phyloP scores from a whole-genome alignment of 2,329 filamentous ascomycete genomes.

The Fusarium sp. region DNA sequence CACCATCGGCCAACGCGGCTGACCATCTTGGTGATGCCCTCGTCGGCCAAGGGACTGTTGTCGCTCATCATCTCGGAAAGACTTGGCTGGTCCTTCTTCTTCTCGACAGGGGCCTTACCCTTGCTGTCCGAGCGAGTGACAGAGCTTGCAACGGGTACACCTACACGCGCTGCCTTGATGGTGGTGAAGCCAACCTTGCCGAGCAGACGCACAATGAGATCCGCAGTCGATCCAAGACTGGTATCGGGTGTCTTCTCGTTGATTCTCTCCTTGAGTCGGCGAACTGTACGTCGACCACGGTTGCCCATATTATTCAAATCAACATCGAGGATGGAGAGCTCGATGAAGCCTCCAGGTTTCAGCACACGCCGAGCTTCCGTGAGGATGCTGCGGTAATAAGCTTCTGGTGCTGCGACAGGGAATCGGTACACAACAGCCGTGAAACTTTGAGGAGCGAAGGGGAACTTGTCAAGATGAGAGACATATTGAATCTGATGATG shows the following conservation, averaged over 20 bases:
- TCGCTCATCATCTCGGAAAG: conserved; percentile 81
- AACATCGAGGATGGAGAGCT: conserved; percentile 81
- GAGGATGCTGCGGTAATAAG: conserved; percentile 77
- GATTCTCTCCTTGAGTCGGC: conserved; percentile 78
- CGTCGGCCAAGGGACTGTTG: conserved; percentile 77
- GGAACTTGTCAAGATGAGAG: conserved; percentile 74
- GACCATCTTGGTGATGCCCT: conserved; percentile 92
- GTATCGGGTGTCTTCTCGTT: conserved; percentile 70
- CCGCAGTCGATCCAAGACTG: conserved; percentile 71
- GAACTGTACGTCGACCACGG: conserved; percentile 75
- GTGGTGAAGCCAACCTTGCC: conserved; percentile 77
- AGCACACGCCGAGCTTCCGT: conserved; percentile 82
- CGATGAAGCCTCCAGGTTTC: conserved; percentile 82
- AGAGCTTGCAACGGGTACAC: conserved; percentile 76
- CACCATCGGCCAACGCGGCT: conserved; percentile 94
- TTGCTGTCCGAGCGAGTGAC: conserved; percentile 52
- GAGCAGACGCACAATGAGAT: conserved; percentile 74
- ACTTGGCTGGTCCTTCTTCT: conserved; percentile 63
- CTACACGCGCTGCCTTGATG: conserved; percentile 81
- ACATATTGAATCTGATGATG: conserved; percentile 80
- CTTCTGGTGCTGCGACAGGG: conserved; percentile 75
- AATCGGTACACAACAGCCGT: conserved; percentile 83
- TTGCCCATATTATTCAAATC: conserved; percentile 88
- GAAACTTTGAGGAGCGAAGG: conserved; percentile 82
- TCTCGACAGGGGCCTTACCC: conserved; percentile 30